Base-by-base conservation (phyloP, 306 rosid genomes). In the Fragaria nilgerrensis region DNA sequence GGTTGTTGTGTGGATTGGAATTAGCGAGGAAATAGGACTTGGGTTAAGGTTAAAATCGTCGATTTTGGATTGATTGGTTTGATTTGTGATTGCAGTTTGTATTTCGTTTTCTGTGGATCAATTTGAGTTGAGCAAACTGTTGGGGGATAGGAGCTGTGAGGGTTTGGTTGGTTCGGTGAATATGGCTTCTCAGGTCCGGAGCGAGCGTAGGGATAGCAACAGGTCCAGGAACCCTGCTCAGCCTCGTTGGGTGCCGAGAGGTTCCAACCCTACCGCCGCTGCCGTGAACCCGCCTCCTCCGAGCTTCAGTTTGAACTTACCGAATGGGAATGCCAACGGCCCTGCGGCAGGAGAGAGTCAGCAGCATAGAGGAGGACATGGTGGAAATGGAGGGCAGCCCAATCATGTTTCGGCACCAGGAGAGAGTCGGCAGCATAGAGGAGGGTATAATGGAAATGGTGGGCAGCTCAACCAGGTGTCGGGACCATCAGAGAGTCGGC, bases 211-310 rank as follows among this genome's bases (percentile, higher is more conserved):
- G 85, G 90, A 86, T 29, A 81, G 16, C 45, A 81, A 62, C 34
- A 27, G 93, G 82, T 79, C 90, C 13, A 86, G 85, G 82, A 49
- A 77, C 49, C 82, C 87, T 15, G 58, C 88, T 52, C 88, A 83
- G 47, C 53, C 49, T 39, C 90, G 72, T 73, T 90, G 96, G 94
- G 74, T 93, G 27, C 92, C 84, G 0, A 88, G 90, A 79, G 88
- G 80, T 48, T 37, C 92, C 62, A 44, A 61, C 47, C 16, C 68
- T 3, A 5, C 75, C 14, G n/a, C 79, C 19, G 56, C 77, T 5
- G 41, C 48, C 17, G 76, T 17, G 68, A 78, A 78, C 50, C 79
- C 65, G 49, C 66, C 77, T 2, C 58, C 76, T 2, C 25, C 56
- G 27, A 61, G 55, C n/a, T 13, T 49, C 7, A 29, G 44, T 67